Evolutionary conservation across 352 stramenopile species (phyloP).

Genomic region (Phytophthora quininea): DNA sequence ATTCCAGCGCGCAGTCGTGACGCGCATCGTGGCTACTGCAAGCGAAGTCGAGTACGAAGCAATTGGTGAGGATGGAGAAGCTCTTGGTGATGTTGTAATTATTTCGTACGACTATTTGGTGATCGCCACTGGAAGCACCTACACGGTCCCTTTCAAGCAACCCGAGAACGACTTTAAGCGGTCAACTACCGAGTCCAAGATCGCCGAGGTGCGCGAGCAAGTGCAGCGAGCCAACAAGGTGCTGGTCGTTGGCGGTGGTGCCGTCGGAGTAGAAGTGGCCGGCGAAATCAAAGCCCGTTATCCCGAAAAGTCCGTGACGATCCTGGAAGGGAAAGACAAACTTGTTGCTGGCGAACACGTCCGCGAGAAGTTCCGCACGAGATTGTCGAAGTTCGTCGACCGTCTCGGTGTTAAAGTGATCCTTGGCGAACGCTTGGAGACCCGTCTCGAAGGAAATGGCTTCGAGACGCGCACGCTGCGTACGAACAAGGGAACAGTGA

Average conservation of each 20-base stretch:
- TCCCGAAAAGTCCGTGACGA: slow-evolving; percentile 60
- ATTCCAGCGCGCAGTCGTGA: slow-evolving; percentile 50
- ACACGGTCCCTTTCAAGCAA: slow-evolving; percentile 64
- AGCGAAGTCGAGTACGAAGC: slow-evolving; percentile 47
- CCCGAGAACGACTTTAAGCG: slow-evolving; percentile 41
- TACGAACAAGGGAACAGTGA: slow-evolving; percentile 53
- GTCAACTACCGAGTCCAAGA: slow-evolving; percentile 33
- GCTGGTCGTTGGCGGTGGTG: slow-evolving; percentile 61
- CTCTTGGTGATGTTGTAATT: slow-evolving; percentile 30
- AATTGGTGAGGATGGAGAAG: slow-evolving; percentile 39
- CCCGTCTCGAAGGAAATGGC: slow-evolving; percentile 40
- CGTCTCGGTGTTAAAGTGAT: slow-evolving; percentile 55
- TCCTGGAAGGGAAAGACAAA: slow-evolving; percentile 43
- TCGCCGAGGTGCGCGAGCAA: slow-evolving; percentile 46
- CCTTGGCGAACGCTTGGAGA: slow-evolving; percentile 43
- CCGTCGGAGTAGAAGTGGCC: slow-evolving; percentile 60
- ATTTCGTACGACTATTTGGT: slow-evolving; percentile 68
- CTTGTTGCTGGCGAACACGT: slow-evolving; percentile 45
- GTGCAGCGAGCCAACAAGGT: slow-evolving; percentile 52
- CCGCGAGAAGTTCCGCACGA: slow-evolving; percentile 52
- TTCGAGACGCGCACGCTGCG: slow-evolving; percentile 52
- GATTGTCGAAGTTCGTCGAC: slow-evolving; percentile 40
- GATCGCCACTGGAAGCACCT: slow-evolving; percentile 63
- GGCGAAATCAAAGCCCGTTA: slow-evolving; percentile 60
- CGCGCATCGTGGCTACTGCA: slow-evolving; percentile 29